Evolutionary conservation across 2,329 filamentous ascomycete species (phyloP).

Genomic region (Dendrostoma leiphaemia): DNA sequence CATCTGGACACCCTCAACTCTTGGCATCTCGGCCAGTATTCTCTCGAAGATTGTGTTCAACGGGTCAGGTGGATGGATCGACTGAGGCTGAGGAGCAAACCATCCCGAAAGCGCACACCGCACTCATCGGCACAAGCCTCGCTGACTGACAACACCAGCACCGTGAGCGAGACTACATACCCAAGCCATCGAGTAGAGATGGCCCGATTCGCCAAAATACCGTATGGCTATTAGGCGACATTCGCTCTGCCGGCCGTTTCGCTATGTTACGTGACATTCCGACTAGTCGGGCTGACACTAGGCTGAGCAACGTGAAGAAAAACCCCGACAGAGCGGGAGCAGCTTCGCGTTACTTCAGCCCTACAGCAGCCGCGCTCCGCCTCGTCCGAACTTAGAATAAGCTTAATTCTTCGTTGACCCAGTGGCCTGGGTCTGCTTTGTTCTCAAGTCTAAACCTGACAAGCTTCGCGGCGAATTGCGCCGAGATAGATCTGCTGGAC

Average conservation of each 20-base stretch:
- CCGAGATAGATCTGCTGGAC: background rate
- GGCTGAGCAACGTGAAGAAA: slow-evolving; percentile 8
- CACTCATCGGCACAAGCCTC: slow-evolving; percentile 1
- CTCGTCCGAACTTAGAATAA: background rate
- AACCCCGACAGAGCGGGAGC: background rate
- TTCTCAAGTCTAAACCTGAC: background rate
- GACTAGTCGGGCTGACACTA: background rate
- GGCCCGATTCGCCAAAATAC: background rate
- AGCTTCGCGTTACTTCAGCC: slow-evolving; percentile 1
- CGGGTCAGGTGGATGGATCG: background rate
- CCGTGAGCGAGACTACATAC: background rate
- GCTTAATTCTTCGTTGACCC: background rate
- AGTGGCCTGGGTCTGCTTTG: background rate
- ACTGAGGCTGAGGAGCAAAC: slow-evolving; percentile 7
- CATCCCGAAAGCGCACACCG: background rate
- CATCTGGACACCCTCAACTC: background rate
- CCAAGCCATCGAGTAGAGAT: too few species aligned
- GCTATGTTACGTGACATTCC: slow-evolving; percentile 12
- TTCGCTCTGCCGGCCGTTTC: background rate
- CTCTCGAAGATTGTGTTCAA: background rate
- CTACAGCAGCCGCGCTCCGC: background rate
- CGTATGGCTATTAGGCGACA: background rate
- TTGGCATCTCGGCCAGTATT: background rate
- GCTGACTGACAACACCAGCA: background rate
- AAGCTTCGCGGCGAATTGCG: background rate